Evolutionary conservation across 495 filamentous ascomycete genomes (phyloP), one percentile per base, ranked within the genome.

Genomic region (Glarea lozoyensis): DNA sequence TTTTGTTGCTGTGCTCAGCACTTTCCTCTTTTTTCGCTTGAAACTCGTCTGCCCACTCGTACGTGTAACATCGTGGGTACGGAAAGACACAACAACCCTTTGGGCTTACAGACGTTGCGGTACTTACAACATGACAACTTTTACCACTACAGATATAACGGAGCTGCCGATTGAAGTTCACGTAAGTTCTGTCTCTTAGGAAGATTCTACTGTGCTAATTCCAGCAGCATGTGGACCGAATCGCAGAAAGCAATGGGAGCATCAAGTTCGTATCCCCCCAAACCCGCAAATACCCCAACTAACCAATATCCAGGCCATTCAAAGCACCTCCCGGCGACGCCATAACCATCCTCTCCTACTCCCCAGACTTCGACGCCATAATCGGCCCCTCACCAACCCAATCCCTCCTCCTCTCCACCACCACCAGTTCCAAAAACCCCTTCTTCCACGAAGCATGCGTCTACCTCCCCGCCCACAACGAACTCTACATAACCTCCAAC

Each of bases 361-460:
- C 51, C 15, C 7, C 34, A 11, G 18, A 49, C 15, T 54, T 58
- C 27, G 27, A 20, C 10, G 21, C 37, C 7, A 37, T 58, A 20
- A 41, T 52, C 17, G 55, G 55, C 1, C 21, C 48, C 12, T 32
- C 34, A 16, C 55, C 55, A 10, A 48, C 42, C 2, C 60, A 55
- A 42, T 65, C 65, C 6, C 57, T 67, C 17, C 52, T 67, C 16
- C 50, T 72, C 23, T 63, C 64, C 9, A 58, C 63, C 1, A 37
- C 48, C 0, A 53, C 59, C 20, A 51, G 53, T 15, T 57, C 56
- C 19, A 56, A 50, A n/a, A 67, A 64, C 32, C 59, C 64, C 10
- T 62, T 70, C 52, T 84, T 83, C 57, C 72, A 79, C 59, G 72
- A 77, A 60, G 75, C 72, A 1, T 78, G 79, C 37, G 68, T 76